These are phyloP conservation scores for Cadophora sp. DNA, from an alignment of 2,329 filamentous ascomycete genomes.

Conservation along the genomic window DNA sequence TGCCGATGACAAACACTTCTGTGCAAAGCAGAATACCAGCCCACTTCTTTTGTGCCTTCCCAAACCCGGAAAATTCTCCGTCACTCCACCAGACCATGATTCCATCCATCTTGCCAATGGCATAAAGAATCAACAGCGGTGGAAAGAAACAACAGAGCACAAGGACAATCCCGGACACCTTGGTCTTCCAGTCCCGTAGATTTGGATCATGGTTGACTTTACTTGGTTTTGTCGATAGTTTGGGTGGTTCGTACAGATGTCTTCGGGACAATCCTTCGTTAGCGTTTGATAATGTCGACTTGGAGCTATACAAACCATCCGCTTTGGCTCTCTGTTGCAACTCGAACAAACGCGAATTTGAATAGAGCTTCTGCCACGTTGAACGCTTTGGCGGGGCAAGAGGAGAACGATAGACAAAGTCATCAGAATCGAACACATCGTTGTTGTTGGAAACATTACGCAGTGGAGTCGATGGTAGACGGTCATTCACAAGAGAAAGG, in stretches of 20 bases:
- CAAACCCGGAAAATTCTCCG: constrained; percentile 37
- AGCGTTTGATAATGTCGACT: constrained; percentile 1
- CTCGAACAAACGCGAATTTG: constrained; percentile 29
- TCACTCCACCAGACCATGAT: constrained; percentile 39
- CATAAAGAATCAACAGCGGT: constrained; percentile 40
- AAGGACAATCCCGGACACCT: constrained; percentile 38
- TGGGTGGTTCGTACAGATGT: constrained; percentile 22
- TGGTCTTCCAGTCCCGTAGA: constrained; percentile 19
- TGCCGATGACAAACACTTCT: constrained; percentile 31
- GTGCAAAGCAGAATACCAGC: constrained; percentile 30
- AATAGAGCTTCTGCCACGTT: constrained; percentile 42
- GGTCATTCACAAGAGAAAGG: constrained; percentile 35
- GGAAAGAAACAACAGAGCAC: constrained; percentile 40
- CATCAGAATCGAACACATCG: constrained; percentile 21
- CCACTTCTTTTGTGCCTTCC: constrained; percentile 37
- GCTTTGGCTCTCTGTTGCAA: constrained; percentile 31
- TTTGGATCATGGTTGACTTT: constrained; percentile 18
- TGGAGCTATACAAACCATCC: constrained; percentile 30
- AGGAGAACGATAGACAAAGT: constrained; percentile 41
- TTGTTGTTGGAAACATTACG: constrained; percentile 20
- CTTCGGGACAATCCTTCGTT: constrained; percentile 23
- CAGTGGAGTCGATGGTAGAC: constrained; percentile 11
- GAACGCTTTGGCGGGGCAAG: constrained; percentile 39
- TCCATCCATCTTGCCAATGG: constrained; percentile 38
- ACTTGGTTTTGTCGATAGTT: background rate